A percentile compares a stretch with the other conserved stretches of the same genome.
Conservation (phyloP, 352 stramenopile genomes). For the Globisporangium radiosum region DNA sequence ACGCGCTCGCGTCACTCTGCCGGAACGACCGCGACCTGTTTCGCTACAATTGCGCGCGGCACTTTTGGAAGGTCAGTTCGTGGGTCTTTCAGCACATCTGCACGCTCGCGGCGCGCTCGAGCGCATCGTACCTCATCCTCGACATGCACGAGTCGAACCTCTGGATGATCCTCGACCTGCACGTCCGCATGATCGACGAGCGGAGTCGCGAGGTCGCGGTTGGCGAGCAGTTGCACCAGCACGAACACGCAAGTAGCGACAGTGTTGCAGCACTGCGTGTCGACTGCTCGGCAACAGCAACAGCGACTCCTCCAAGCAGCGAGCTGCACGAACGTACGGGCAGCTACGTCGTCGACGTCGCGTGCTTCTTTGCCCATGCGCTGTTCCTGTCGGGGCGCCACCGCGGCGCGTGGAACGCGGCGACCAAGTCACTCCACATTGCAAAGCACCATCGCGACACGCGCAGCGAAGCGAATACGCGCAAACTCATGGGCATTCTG, state of each 20-base stretch:
- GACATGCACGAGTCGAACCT: slow-evolving; percentile 77
- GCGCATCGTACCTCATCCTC: slow-evolving; percentile 69
- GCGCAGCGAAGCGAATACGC: slow-evolving; percentile 58
- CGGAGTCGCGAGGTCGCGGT: slow-evolving; percentile 26
- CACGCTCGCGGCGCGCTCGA: slow-evolving; percentile 63
- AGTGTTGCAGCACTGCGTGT: slow-evolving; percentile 2
- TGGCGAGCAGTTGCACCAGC: background rate
- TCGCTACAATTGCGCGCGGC: slow-evolving; percentile 52
- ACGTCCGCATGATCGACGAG: slow-evolving; percentile 66
- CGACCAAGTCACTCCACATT: slow-evolving; percentile 68
- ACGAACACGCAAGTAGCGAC: slow-evolving; percentile 1
- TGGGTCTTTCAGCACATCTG: slow-evolving; percentile 83
- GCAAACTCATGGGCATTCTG: slow-evolving; percentile 74
- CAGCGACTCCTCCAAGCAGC: background rate
- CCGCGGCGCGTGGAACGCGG: slow-evolving; percentile 62
- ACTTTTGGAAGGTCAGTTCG: slow-evolving; percentile 73
- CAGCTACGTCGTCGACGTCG: slow-evolving; percentile 56
- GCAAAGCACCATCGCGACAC: slow-evolving; percentile 69
- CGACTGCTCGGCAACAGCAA: slow-evolving; percentile 14
- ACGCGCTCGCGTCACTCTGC: slow-evolving; percentile 45
- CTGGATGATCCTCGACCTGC: slow-evolving; percentile 76
- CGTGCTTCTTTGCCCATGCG: slow-evolving; percentile 67
- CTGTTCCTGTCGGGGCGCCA: slow-evolving; percentile 71
- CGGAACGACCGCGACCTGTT: slow-evolving; percentile 51
- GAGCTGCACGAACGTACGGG: slow-evolving; percentile 40